Evolutionary conservation across 768 basidiomycete species (phyloP), one percentile per base, ranked within the genome.

Genomic region (Pulveroboletus sp.): DNA sequence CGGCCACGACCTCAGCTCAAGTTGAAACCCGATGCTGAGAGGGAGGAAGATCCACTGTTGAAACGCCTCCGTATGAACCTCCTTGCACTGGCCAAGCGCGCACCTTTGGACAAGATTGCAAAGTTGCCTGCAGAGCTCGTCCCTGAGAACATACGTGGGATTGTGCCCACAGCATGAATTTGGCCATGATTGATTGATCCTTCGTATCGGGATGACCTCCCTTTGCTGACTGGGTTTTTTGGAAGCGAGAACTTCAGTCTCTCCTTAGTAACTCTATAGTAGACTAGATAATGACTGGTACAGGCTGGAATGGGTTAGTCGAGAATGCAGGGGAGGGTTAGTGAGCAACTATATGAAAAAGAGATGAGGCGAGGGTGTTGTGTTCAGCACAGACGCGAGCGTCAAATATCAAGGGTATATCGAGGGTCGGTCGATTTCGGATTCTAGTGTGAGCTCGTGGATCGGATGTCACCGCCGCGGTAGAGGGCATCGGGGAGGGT

Each of bases 81-180:
- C 27, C 74, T 91, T 26, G 86, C 87, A 2, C 72, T 91, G 31
- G 84, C 85, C 49, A 88, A 89, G 61, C 77, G 86, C 6, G 86
- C 86, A 9, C 89, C 89, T 2, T 61, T 89, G 53, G 84, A 87
- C 57, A 81, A 76, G 50, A 84, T 88, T 46, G 82, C 82, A 14
- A 73, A 73, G 28, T 61, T 88, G 36, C 84, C 84, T 8, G 70
- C 76, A 37, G 81, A 84, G 39, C 64, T 88, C 41, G 83, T 87
- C 2, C 85, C 83, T 2, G 80, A 81, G 56, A 74, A 79, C 57
- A 79, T 87, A 46, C 74, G 83, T 43, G 73, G 75, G 57, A 77
- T 80, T 51, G 80, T 88, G 11, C 84, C 84, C 17, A 83, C 79
- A 10, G 51, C 59, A 41, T 58, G 53, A 28, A 37, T 17, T 17